phyloP scores from a whole-genome alignment of 1,284 basidiomycete species.

The Cutaneotrichosporon mucoides region DNA sequence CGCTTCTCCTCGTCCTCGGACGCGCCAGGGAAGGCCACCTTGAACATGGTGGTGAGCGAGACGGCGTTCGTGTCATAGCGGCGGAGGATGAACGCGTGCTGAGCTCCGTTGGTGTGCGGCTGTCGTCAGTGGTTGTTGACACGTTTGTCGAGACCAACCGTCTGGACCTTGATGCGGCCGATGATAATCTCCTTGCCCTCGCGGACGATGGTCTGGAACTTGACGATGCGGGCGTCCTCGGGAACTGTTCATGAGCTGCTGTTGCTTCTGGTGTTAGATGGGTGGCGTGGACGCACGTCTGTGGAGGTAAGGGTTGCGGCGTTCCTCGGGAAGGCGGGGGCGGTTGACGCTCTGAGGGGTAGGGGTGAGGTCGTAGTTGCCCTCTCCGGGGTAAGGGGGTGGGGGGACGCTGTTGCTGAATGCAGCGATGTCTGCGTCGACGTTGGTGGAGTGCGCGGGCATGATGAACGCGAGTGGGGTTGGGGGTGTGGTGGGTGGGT shows the following conservation, averaged over 20 bases:
- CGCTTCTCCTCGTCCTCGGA: constrained; percentile 71
- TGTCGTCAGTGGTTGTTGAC: background rate
- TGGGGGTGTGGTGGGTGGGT: background rate
- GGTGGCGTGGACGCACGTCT: constrained; percentile 23
- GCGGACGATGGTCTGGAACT: constrained; percentile 76
- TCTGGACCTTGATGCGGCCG: constrained; percentile 89
- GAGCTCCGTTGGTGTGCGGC: constrained; percentile 1
- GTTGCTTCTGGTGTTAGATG: background rate
- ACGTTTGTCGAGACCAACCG: constrained; percentile 54
- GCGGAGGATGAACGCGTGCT: constrained; percentile 88
- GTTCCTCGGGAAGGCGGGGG: constrained; percentile 39
- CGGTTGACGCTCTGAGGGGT: constrained; percentile 38
- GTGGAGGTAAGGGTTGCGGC: constrained; percentile 34
- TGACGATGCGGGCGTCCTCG: constrained; percentile 55
- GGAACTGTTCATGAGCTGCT: constrained; percentile 25
- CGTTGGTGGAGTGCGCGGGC: constrained; percentile 5
- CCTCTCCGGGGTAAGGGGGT: constrained; percentile 34
- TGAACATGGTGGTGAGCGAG: constrained; percentile 96
- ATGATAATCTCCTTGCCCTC: constrained; percentile 80
- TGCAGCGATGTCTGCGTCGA: constrained; percentile 23
- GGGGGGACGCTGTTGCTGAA: constrained; percentile 31
- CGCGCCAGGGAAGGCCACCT: constrained; percentile 87
- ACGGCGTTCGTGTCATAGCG: constrained; percentile 95
- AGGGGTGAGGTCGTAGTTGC: constrained; percentile 32
- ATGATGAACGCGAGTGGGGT: background rate